Evolutionary conservation across 176 grass and related monocot species (phyloP).

Genomic region (Cenchrus americanus): DNA sequence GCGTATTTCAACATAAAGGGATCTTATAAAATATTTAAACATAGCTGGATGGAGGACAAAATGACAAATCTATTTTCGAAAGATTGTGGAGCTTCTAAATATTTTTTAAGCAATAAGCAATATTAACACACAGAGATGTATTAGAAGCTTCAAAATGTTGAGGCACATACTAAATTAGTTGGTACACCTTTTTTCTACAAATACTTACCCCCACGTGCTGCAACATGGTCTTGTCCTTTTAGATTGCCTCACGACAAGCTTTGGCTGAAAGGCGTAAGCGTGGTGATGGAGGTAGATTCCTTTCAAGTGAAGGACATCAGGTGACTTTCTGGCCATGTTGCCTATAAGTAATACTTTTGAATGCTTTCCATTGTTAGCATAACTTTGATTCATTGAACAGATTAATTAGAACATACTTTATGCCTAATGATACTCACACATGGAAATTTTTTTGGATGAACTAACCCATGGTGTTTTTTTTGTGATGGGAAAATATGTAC

Average conservation of each 20-base stretch:
- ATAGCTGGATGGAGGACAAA: background rate
- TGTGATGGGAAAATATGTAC: background rate
- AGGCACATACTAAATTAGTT: background rate
- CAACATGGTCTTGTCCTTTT: constrained; percentile 15
- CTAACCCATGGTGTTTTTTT: background rate
- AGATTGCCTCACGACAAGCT: constrained; percentile 76
- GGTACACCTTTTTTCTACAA: background rate
- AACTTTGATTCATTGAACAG: background rate
- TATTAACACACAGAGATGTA: background rate
- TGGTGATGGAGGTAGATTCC: constrained; percentile 75
- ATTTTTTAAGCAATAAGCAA: background rate
- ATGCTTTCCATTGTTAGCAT: constrained; percentile 12
- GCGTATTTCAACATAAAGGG: background rate
- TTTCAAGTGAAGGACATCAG: constrained; percentile 49
- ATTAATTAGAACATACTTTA: background rate
- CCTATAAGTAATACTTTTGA: constrained; percentile 22
- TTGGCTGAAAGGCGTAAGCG: constrained; percentile 67
- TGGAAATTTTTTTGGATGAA: constrained; percentile 1
- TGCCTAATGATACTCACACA: background rate
- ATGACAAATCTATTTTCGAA: background rate
- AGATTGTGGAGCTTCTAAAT: background rate
- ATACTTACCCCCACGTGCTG: constrained; percentile 20
- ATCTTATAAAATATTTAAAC: background rate
- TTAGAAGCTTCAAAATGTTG: constrained; percentile 22
- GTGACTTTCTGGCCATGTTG: constrained; percentile 44